Conservation (phyloP, 441 rosid genomes). For the Daphne laureola region DNA sequence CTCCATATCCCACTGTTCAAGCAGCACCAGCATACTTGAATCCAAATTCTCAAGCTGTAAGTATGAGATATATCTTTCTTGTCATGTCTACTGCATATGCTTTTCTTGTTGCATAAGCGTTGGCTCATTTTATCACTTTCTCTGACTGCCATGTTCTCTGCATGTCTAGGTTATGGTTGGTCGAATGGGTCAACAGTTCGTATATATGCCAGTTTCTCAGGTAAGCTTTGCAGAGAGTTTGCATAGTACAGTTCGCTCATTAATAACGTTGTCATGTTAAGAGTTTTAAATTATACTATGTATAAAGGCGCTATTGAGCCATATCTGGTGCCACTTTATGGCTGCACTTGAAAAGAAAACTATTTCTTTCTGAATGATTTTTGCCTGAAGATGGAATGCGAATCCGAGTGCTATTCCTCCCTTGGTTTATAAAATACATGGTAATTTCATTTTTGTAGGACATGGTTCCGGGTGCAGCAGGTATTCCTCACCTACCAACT, state of each 20-base stretch:
- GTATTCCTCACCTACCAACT: conserved; percentile 38
- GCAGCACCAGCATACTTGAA: conserved; percentile 47
- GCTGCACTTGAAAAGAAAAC: neutral
- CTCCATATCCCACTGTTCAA: conserved; percentile 60
- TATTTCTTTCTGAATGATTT: too few species aligned
- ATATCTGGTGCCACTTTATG: neutral
- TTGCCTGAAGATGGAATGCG: too few species aligned
- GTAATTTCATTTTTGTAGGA: conserved; percentile 39
- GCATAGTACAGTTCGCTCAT: conserved; percentile 4
- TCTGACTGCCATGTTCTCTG: conserved; percentile 6
- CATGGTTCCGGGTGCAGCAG: conserved; percentile 42
- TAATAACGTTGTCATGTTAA: conserved; percentile 10
- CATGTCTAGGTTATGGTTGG: conserved; percentile 58
- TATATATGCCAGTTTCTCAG: conserved; percentile 63
- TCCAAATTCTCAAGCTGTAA: conserved; percentile 56
- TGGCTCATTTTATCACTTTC: conserved; percentile 6
- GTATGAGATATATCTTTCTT: conserved; percentile 14
- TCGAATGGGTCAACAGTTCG: conserved; percentile 57
- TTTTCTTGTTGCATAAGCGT: neutral
- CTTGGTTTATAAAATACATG: conserved; percentile 7
- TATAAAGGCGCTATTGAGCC: neutral
- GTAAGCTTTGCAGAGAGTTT: conserved; percentile 30
- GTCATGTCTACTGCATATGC: neutral
- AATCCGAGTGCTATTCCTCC: neutral
- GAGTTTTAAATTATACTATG: conserved; percentile 1